These are phyloP conservation scores for Ensete glaucum DNA, from an alignment of 176 grass and related monocot genomes.

Conservation along the genomic window DNA sequence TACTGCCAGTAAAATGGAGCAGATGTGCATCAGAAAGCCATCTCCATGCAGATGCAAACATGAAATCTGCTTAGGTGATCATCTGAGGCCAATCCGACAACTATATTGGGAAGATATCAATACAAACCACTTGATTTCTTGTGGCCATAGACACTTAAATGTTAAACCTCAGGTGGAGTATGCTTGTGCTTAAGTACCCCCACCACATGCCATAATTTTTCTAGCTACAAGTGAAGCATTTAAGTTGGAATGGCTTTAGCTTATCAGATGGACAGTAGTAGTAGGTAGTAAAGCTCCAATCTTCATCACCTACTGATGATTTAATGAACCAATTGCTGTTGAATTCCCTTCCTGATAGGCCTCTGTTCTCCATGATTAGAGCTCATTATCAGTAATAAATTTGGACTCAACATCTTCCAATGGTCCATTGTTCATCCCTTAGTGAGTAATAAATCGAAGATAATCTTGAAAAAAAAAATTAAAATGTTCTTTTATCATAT, in stretches of 20 bases:
- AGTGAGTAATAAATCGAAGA: background rate
- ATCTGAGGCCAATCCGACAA: background rate
- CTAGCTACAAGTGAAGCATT: background rate
- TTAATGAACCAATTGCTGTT: background rate
- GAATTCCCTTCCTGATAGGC: too few relatives aligned
- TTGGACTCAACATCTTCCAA: background rate
- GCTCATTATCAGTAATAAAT: background rate
- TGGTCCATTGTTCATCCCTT: slow-evolving; percentile 1
- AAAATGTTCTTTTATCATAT: background rate
- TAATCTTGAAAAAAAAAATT: background rate
- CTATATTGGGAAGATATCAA: background rate
- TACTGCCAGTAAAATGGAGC: too few relatives aligned
- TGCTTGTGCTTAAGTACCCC: too few relatives aligned
- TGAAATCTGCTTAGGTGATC: background rate
- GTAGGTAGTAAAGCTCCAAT: background rate
- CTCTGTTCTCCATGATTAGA: background rate
- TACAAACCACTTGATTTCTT: background rate
- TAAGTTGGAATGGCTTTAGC: background rate
- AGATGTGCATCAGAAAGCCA: too few relatives aligned
- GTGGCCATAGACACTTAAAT: background rate
- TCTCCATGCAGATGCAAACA: too few relatives aligned
- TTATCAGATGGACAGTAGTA: background rate
- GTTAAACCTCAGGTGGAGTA: too few relatives aligned
- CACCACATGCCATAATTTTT: background rate
- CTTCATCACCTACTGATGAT: background rate